Base-by-base conservation (phyloP, 257 asterid species). In the Primulina eburnea region DNA sequence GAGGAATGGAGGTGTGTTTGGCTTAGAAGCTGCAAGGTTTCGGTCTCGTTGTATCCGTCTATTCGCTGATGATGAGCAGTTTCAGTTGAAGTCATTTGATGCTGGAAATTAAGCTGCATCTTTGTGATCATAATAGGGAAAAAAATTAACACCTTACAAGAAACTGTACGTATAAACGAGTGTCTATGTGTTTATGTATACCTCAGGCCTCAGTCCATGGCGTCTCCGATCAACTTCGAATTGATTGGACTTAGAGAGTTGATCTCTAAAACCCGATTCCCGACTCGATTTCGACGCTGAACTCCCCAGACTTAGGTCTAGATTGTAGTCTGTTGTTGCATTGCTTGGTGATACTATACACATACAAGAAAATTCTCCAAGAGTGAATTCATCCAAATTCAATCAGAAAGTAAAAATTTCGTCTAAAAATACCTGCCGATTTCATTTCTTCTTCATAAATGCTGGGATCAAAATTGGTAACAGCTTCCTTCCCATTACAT, bases 401-500 rank as follows among this genome's bases (percentile, higher is more conserved):
- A 14, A 10, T 9, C 53, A 20, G 14, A 56, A 8, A 4, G 0
- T 29, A 60, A 26, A 21, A 21, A 21, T 21, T 21, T 21, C 24
- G 24, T 21, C 24, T 21, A 21, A 21, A 21, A 5, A 67, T 78
- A 85, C 95, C 95, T 65, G 71, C 58, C 24, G 84, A 43, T 64
- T 75, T 82, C 53, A 88, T 90, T 53, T 92, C 90, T 20, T 84
- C 80, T 30, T 84, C 89, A 64, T 89, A 92, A 78, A 84, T 85
- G 78, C 80, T 86, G 76, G 90, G 86, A 77, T 89, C 92, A 69
- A 92, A 92, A 79, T 87, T 89, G 57, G 96, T 89, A 35, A 87
- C 94, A 30, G 94, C 96, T 62, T 88, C 98, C 82, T 85, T 88
- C 29, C 97, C 96, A 52, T 89, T 87, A 62, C 89, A 82, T 80